Base-by-base conservation (phyloP, 257 asterid genomes). In the Haberlea rhodopensis region DNA sequence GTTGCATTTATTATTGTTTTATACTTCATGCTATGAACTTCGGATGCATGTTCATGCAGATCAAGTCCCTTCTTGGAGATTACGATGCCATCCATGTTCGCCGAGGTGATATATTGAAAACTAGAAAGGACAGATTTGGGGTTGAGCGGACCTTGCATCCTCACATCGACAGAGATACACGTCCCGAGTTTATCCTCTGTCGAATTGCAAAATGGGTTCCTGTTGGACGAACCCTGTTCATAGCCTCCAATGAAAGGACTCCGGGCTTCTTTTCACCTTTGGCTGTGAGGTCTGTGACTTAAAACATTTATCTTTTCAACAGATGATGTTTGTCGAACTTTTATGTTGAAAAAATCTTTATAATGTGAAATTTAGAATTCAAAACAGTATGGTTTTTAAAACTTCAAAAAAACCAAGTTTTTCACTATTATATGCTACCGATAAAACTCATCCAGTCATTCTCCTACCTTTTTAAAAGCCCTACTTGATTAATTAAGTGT, bases 61-160 rank as follows among this genome's bases (percentile, higher is more conserved):
- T 94, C 67, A 90, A 80, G 84, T 78, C 76, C 15, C 83, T 60
- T 52, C 94, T 94, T 52, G 97, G 96, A 62, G 96, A 87, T 68
- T 94, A 94, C 68, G 95, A 86, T 81, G 97, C 97, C 34, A 86
- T 94, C 43, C 99, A 94, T 78, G 95, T 94, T 59, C 96, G 99
- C 22, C 86, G 99, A 65, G 99, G 99, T 27, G 99, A 94, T 81
- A 81, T 57, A 68, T 62, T 94, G 74, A 94, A 87, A 71, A 90
- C 87, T 34, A 88, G 96, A 53, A 94, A 90, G 79, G 97, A 94
- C 68, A 82, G 97, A 67, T 82, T 75, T 60, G 97, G 99, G 10
- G 88, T 84, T 63, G 89, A 76, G 0, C 81, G 99, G 65, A 79
- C 81, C 71, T 63, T 81, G 66, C 95, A 87, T 77, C 99, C 99